Evolutionary conservation across 2,329 filamentous ascomycete species (phyloP).

Genomic region (Xylariomycetidae sp.): DNA sequence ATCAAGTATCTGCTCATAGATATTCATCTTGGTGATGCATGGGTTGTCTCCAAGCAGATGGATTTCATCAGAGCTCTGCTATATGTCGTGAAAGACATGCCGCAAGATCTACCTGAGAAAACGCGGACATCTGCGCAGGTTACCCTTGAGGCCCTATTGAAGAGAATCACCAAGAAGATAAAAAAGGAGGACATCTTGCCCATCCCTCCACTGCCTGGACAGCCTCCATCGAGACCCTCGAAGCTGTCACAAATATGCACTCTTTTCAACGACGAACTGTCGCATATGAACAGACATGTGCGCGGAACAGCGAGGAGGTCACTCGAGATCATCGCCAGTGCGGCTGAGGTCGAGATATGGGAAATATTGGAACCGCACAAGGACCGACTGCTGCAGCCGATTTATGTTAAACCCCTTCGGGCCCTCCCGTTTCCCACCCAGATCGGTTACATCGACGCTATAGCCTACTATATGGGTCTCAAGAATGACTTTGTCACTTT

Average conservation of each 20-base stretch:
- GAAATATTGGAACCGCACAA: conserved; percentile 88
- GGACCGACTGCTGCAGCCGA: conserved; percentile 81
- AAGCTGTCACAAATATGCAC: conserved; percentile 75
- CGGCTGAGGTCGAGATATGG: conserved; percentile 73
- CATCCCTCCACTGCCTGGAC: conserved; percentile 32
- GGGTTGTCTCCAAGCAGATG: conserved; percentile 76
- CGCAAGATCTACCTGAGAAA: conserved; percentile 84
- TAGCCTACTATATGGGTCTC: conserved; percentile 89
- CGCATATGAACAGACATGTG: conserved; percentile 94
- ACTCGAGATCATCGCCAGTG: conserved; percentile 75
- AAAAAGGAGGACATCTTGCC: conserved; percentile 70
- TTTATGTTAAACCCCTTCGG: conserved; percentile 90
- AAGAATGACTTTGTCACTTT: conserved; percentile 87
- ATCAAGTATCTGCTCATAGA: conserved; percentile 85
- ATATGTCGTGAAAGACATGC: conserved; percentile 98
- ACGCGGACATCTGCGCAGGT: conserved; percentile 79
- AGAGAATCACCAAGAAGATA: conserved; percentile 71
- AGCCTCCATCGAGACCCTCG: conserved; percentile 44
- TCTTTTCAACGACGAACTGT: conserved; percentile 81
- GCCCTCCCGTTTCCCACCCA: conserved; percentile 92
- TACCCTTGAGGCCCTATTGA: conserved; percentile 75
- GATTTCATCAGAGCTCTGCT: conserved; percentile 89
- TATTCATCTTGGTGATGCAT: conserved; percentile 76
- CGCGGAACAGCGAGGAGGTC: conserved; percentile 80
- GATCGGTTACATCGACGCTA: conserved; percentile 97